These are phyloP conservation scores for Dichotomopilus funicola DNA, from an alignment of 2,329 filamentous ascomycete genomes.

Conservation along the genomic window DNA sequence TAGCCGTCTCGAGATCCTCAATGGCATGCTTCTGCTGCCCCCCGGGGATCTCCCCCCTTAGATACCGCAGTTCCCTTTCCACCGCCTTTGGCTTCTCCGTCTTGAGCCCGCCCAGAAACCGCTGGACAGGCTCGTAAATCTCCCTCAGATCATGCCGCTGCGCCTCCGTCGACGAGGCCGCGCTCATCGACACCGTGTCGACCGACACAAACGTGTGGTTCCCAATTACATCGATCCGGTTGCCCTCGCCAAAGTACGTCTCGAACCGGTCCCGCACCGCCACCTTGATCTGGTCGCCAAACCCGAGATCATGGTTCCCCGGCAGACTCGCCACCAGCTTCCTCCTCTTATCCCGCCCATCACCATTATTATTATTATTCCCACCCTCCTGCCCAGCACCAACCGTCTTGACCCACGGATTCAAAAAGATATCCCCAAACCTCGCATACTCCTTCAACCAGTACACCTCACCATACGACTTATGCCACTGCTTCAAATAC, in stretches of 20 bases:
- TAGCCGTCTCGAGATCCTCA: conserved; percentile 48
- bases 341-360: conserved; percentile 58
- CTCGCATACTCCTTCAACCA: conserved; percentile 84
- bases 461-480: conserved; percentile 70
- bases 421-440: conserved; percentile 80
- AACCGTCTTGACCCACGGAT: conserved; percentile 53
- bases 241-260: conserved; percentile 84
- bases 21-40: conserved; percentile 52
- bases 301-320: conserved; percentile 92
- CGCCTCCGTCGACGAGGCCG: conserved; percentile 49
- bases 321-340: conserved; percentile 81
- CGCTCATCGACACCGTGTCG: conserved; percentile 82
- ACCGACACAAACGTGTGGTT: conserved; percentile 95
- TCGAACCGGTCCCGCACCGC: conserved; percentile 77
- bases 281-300: conserved; percentile 76
- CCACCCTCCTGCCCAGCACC: conserved; percentile 40
- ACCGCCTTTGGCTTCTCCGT: conserved; percentile 60
- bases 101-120: conserved; percentile 67
- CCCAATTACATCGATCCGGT: conserved; percentile 81
- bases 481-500: conserved; percentile 60
- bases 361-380: conserved; percentile 20
- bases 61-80: conserved; percentile 59
- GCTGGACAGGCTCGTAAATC: conserved; percentile 69
- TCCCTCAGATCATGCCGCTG: conserved; percentile 45
- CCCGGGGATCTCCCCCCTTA: conserved; percentile 53